A percentile compares a stretch with the other conserved stretches of the same genome.
Conservation (phyloP, 2,329 filamentous ascomycete genomes). For the Calonectria naviculata region DNA sequence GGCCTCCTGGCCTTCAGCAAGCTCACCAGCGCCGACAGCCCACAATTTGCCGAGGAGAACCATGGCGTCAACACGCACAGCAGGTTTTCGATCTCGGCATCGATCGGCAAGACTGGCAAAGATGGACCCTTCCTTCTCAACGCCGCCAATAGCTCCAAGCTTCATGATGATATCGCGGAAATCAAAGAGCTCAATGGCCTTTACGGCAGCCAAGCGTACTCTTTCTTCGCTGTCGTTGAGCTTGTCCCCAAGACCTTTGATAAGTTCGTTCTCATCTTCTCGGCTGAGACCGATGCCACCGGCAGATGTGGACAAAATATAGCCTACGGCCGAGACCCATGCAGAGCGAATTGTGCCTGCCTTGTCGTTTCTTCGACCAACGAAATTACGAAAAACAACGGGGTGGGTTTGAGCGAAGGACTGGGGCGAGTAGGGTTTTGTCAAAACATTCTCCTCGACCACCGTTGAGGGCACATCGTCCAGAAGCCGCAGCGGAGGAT, state of each 20-base stretch:
- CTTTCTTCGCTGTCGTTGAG: conserved; percentile 90
- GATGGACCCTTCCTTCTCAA: conserved; percentile 81
- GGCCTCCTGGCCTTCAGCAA: conserved; percentile 83
- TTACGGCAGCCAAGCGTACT: conserved; percentile 89
- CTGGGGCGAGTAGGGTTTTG: conserved; percentile 86
- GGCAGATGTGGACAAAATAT: conserved; percentile 90
- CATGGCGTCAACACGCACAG: conserved; percentile 89
- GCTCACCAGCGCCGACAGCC: conserved; percentile 92
- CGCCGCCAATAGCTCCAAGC: conserved; percentile 79
- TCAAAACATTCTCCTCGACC: conserved; percentile 71
- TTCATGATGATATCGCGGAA: conserved; percentile 86
- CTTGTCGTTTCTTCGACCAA: conserved; percentile 89
- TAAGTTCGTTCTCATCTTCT: conserved; percentile 81
- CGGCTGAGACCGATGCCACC: conserved; percentile 89
- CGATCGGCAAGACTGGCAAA: conserved; percentile 86
- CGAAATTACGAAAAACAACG: conserved; percentile 83
- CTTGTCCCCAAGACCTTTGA: conserved; percentile 81
- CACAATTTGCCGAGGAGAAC: conserved; percentile 86
- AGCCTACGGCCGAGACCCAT: conserved; percentile 86
- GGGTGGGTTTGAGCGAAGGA: conserved; percentile 89
- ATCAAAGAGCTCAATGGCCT: conserved; percentile 82
- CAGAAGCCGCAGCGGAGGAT: conserved; percentile 78
- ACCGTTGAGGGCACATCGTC: conserved; percentile 62
- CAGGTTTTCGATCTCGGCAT: conserved; percentile 85
- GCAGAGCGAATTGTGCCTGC: conserved; percentile 82